A percentile compares a stretch with the other conserved stretches of the same genome.
These are phyloP conservation scores for Agaricus sinodeliciosus DNA, from an alignment of 768 basidiomycete genomes.

Conservation along the genomic window DNA sequence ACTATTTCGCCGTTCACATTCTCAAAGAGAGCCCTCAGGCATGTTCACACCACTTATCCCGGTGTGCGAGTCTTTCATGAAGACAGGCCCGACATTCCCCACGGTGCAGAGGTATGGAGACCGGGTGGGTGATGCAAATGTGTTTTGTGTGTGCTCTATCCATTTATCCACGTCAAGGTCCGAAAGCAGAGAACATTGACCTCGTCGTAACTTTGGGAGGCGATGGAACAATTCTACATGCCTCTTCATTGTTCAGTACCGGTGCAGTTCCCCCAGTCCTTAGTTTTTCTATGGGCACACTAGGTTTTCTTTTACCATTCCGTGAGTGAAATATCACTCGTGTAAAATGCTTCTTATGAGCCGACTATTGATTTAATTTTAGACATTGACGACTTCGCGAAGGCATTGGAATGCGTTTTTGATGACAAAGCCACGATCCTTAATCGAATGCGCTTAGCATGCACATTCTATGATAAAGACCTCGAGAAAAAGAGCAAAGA, in stretches of 20 bases:
- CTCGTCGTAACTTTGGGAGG: conserved; percentile 89
- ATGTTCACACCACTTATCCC: conserved; percentile 51
- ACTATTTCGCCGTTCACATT: not conserved
- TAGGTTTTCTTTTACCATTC: conserved; percentile 91
- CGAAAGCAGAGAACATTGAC: conserved; percentile 60
- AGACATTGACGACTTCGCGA: conserved; percentile 88
- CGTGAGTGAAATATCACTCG: conserved; percentile 45
- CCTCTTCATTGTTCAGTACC: conserved; percentile 82
- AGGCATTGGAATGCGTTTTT: conserved; percentile 75
- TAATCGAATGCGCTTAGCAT: conserved; percentile 86
- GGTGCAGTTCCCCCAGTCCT: conserved; percentile 92
- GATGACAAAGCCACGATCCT: conserved; percentile 75
- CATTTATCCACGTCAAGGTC: conserved; percentile 22
- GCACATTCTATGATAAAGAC: conserved; percentile 63
- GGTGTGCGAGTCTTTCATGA: conserved; percentile 61
- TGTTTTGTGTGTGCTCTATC: not conserved
- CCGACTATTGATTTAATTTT: conserved; percentile 3
- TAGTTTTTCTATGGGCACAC: conserved; percentile 88
- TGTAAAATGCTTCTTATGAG: not conserved
- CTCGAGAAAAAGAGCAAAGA: conserved; percentile 49
- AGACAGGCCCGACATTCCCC: conserved; percentile 58
- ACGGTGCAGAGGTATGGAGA: conserved; percentile 59
- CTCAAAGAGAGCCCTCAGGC: conserved; percentile 28
- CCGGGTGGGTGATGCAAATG: conserved; percentile 35
- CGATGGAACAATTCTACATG: conserved; percentile 92